Evolutionary conservation across 1,284 basidiomycete genomes (phyloP), one percentile per base, ranked within the genome.

Genomic region (Ganoderma leucocontextum): DNA sequence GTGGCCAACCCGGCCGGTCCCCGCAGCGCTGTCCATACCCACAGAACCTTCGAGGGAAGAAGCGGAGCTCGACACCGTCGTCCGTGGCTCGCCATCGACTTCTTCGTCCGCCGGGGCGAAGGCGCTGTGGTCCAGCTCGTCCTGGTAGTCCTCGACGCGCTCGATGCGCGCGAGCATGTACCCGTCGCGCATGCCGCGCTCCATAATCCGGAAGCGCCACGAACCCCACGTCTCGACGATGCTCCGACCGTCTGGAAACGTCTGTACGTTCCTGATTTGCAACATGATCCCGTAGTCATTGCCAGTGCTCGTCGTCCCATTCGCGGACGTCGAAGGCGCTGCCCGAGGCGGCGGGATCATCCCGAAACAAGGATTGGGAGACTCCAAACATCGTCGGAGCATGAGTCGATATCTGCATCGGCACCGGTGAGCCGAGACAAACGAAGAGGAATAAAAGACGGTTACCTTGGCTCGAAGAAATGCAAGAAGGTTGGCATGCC

Each of bases 261-360:
- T 95, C 78, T 95, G 92, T 12, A 97, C 94, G 73, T 86, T 90
- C 73, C 87, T 87, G 69, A 99, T 97, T 78, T 95, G 91, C 62
- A 98, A 86, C 92, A 98, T 97, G 36, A 96, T 98, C 2, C 96
- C 96, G 80, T 93, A 98, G 68, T 93, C 90, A 62, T 87, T 83
- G 42, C 89, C 89, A n/a, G 82, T 77, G 29, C 65, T 72, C 35
- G 65, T 53, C 15, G 22, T 55, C 19, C 67, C 63, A 44, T 63
- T 25, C 2, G 70, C 58, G 13, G 66, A 63, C 8, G 69, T 53
- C 22, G 69, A 63, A 13, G 72, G 66, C 13, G 75, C 69, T 49
- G 74, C 68, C 52, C 86, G 82, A 2, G 84, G 82, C 0, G 90
- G 89, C 82, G 97, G 89, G 75, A 98, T 89, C 94, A 98, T 98